phyloP scores from a whole-genome alignment of 148 eudicot species.

The Polygonum aviculare region DNA sequence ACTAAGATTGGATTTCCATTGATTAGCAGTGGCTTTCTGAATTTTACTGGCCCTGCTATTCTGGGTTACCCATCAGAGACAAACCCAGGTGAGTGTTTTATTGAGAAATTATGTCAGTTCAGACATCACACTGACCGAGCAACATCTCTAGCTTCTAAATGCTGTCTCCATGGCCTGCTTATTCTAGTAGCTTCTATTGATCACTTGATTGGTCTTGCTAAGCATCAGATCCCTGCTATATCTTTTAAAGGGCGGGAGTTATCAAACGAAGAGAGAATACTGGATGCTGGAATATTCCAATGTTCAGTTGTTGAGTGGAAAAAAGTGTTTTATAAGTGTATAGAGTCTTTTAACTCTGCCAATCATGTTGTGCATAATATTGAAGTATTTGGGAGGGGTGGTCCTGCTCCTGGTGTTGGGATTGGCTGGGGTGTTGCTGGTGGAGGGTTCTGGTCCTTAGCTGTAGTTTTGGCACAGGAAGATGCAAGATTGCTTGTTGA shows the following conservation, averaged over 20 bases:
- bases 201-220: constrained; percentile 43
- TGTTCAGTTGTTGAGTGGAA: constrained; percentile 34
- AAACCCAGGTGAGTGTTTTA: constrained; percentile 24
- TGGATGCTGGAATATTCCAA: constrained; percentile 45
- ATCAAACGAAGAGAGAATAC: constrained; percentile 32
- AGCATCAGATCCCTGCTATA: constrained; percentile 15
- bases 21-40: constrained; percentile 37
- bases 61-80: constrained; percentile 15
- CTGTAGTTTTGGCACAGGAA: constrained; percentile 45
- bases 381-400: constrained; percentile 85
- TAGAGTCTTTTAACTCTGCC: constrained; percentile 36
- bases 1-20: constrained; percentile 46
- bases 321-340: constrained; percentile 31
- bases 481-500: constrained; percentile 49
- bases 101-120: constrained; percentile 40
- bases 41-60: constrained; percentile 24
- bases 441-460: constrained; percentile 80
- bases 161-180: constrained; percentile 56
- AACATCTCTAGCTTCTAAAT: constrained; percentile 52
- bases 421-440: constrained; percentile 82
- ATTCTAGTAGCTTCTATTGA: constrained; percentile 47
- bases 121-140: constrained; percentile 44
- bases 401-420: constrained; percentile 95
- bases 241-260: constrained; percentile 10
- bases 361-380: constrained; percentile 38